phyloP scores from a whole-genome alignment of 139 green algal species.

The Ettlia oleoabundans region DNA sequence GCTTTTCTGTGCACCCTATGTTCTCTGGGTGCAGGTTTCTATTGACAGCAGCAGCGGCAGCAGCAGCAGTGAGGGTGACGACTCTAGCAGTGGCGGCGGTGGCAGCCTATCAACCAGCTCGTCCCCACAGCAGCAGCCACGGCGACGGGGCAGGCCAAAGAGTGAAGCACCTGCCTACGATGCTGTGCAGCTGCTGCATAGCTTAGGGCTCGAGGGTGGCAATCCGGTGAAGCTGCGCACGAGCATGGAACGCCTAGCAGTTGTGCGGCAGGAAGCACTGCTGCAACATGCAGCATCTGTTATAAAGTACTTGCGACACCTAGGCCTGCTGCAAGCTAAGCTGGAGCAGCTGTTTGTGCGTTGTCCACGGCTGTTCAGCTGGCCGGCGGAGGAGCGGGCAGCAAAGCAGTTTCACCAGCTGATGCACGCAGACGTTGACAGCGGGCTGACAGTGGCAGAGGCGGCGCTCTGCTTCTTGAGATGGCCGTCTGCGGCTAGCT shows the following conservation, averaged over 20 bases:
- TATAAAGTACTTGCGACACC: not conserved
- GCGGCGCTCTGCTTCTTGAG: not conserved
- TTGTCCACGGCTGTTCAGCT: slow-evolving; percentile 1
- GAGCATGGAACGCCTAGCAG: not conserved
- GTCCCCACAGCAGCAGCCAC: no score
- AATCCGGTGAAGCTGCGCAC: not conserved
- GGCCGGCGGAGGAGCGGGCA: slow-evolving; percentile 1
- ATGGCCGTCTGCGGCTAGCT: not conserved
- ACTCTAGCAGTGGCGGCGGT: no score
- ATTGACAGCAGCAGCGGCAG: no score
- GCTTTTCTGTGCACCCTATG: no score
- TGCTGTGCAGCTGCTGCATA: slow-evolving; percentile 2
- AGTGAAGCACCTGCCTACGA: not conserved
- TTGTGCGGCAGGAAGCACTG: not conserved
- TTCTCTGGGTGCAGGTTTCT: no score
- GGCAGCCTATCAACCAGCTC: no score
- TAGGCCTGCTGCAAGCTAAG: not conserved
- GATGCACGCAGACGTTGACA: not conserved
- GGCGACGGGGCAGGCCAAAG: no score
- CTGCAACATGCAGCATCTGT: not conserved
- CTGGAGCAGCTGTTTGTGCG: not conserved
- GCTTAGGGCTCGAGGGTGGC: not conserved
- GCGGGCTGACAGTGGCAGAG: not conserved
- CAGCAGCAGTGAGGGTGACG: no score
- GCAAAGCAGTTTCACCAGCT: not conserved